Evolutionary conservation across 495 filamentous ascomycete species (phyloP), one percentile per base, ranked within the genome.

Genomic region (Choiromyces venosus): DNA sequence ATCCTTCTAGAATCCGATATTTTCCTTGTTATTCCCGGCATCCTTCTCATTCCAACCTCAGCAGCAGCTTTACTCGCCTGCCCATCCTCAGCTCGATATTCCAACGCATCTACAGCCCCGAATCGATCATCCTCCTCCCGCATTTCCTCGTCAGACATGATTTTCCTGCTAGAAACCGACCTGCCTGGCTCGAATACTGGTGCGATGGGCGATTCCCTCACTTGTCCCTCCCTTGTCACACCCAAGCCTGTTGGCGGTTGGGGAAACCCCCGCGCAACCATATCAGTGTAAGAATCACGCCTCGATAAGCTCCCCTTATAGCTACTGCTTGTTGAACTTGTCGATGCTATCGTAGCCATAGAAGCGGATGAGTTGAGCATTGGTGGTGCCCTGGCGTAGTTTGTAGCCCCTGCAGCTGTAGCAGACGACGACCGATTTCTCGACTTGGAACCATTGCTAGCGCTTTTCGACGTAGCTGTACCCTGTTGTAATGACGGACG

Each of bases 1-100:
- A 80, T 80, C 65, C 79, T 77, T 67, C 74, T 80, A 2, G 79
- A 80, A 73, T 80, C 79, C 10, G 79, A 80, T 74, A 80, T 80
- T 42, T 78, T 77, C 42, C 79, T 77, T 37, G 78, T 80, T 46
- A 80, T 75, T 44, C 79, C 78, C 7, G 74, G 71, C 72, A 79
- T 65, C 39, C 78, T 76, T 61, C 78, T 74, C 78, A 80, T 80
- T 61, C 78, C 78, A 52, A 80, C 78, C 72, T 80, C 78, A 44
- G 78, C 77, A 19, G 77, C 78, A 40, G 74, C 78, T 42, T 42
- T 73, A 66, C 79, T 74, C 29, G 76, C 78, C 40, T 80, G 76
- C 40, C 68, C 74, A 37, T 71, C 73, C 37, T 80, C 78, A 65
- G 67, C 46, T 64, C 33, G 69, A 44, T 74, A 75, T 65, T 74